Conservation (phyloP, 1,284 basidiomycete genomes). For the Golubevia pallescens region DNA sequence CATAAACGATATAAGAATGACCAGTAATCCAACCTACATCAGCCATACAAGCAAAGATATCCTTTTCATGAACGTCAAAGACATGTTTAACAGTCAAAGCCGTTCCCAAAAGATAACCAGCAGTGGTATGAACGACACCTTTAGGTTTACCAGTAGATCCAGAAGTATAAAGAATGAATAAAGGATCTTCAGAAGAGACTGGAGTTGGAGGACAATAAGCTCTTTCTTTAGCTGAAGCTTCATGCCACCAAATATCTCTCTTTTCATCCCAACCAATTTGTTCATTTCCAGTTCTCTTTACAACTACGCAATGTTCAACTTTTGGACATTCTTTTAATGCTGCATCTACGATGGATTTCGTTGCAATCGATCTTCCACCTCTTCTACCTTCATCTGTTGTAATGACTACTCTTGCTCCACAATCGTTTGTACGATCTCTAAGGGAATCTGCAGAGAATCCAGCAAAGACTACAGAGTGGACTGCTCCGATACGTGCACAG, state of each 20-base stretch:
- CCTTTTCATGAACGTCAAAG: constrained; percentile 60
- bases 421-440: constrained; percentile 89
- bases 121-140: constrained; percentile 93
- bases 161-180: constrained; percentile 95
- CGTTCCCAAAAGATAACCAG: constrained; percentile 69
- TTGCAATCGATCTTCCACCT: constrained; percentile 93
- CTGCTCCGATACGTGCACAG: constrained; percentile 93
- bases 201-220: constrained; percentile 86
- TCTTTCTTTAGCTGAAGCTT: constrained; percentile 83
- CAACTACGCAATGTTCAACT: constrained; percentile 89
- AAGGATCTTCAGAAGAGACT: constrained; percentile 88
- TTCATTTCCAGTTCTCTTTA: constrained; percentile 82
- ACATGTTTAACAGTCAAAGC: constrained; percentile 65
- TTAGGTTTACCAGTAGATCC: constrained; percentile 97
- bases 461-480: constrained; percentile 98
- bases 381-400: constrained; percentile 94
- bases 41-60: constrained; percentile 62
- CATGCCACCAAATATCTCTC: constrained; percentile 96
- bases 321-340: constrained; percentile 83
- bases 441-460: constrained; percentile 97
- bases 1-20: constrained; percentile 63
- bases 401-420: constrained; percentile 85
- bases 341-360: constrained; percentile 89
- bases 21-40: constrained; percentile 65
- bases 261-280: constrained; percentile 81